Base-by-base conservation (phyloP, 768 basidiomycete genomes). In the Phaffia tasmanica region DNA sequence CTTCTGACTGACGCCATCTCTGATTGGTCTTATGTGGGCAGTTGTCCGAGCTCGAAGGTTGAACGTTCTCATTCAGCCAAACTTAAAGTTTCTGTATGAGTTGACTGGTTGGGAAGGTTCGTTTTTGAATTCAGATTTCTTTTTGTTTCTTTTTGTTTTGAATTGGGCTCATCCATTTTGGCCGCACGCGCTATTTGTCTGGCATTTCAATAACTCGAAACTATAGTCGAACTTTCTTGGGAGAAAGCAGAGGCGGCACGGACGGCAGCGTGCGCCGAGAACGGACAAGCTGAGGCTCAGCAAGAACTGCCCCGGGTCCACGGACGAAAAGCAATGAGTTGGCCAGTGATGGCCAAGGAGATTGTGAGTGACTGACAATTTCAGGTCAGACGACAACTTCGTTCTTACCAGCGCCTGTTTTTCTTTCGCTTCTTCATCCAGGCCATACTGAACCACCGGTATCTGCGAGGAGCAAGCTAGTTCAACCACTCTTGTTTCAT, bases 51-150 rank as follows among this genome's bases (percentile, higher is more conserved):
- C 89, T 64, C 82, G 93, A 53, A 81, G 94, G 47, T 80, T 98
- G 62, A 93, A 80, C 70, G 78, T 79, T 72, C 81, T 92, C 71
- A 91, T 90, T 69, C 90, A 98, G 78, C 94, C 94, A 23, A 97
- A 95, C 71, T 87, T 97, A 83, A 83, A 90, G n/a, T 78, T 98
- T 74, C 77, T 97, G 76, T 95, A 93, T 76, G 93, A 97, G 74
- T 81, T 97, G 29, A 85, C 89, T 73, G 92, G 88, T 14, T 97
- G 90, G 90, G 94, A 97, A 77, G 85, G 61, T 68, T 30, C 23
- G 67, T 35, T 6, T 23, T 15, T n/a, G n/a, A n/a, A n/a, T n/a
- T n/a, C n/a, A n/a, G 30, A 18, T 11, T 14, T 9, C 8, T 27
- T 25, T 0, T 25, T 27, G 19, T 19, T 50, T 29, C 16, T n/a